Conservation (phyloP, 2,329 filamentous ascomycete genomes). For the Bipolaris cookei region DNA sequence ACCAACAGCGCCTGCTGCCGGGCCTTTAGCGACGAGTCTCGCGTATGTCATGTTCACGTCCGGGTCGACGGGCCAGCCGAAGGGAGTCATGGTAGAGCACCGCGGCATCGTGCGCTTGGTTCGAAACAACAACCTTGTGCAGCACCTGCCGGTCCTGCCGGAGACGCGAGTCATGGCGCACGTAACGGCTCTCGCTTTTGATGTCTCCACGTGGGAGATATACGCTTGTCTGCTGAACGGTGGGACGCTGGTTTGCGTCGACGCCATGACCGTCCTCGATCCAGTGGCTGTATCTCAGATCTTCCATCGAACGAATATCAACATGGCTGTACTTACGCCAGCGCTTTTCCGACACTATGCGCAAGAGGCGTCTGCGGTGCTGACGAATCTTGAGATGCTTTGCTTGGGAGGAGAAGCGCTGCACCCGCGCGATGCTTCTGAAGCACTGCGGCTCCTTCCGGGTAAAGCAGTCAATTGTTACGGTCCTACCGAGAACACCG, state of each 20-base stretch:
- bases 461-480: conserved; percentile 21
- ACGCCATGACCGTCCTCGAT: not conserved
- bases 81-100: conserved; percentile 67
- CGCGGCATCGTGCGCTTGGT: conserved; percentile 53
- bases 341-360: not conserved
- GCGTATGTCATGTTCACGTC: conserved; percentile 66
- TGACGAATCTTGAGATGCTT: not conserved
- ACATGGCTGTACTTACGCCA: not conserved
- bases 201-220: conserved; percentile 59
- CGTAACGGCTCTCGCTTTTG: conserved; percentile 23
- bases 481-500: conserved; percentile 25
- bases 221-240: conserved; percentile 63
- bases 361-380: not conserved
- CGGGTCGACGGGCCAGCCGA: conserved; percentile 52
- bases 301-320: not conserved
- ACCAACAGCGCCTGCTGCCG: conserved; percentile 19
- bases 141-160: conserved; percentile 17
- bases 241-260: conserved; percentile 53
- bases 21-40: conserved; percentile 40
- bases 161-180: conserved; percentile 48
- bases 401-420: conserved; percentile 4
- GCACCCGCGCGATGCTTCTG: conserved; percentile 6
- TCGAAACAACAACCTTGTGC: conserved; percentile 26
- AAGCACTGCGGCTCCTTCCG: conserved; percentile 7
- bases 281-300: not conserved